Evolutionary conservation across 2,329 filamentous ascomycete species (phyloP).

Genomic region (Sporothrix luriei): DNA sequence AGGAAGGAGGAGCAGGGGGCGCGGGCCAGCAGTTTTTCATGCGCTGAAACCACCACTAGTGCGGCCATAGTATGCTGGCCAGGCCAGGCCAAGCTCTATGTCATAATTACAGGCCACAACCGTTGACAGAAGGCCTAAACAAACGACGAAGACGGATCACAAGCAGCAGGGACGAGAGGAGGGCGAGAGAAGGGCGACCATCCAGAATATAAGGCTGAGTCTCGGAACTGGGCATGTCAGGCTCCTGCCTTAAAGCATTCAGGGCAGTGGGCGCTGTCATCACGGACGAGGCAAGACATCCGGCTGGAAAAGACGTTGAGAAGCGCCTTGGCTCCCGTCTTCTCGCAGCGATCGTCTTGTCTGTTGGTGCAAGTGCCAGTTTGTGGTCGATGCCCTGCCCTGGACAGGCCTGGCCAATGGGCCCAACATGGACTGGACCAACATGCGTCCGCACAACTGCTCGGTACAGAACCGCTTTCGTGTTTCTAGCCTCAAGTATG

Average conservation of each 20-base stretch:
- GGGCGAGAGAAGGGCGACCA: background rate
- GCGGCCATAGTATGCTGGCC: background rate
- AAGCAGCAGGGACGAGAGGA: no score
- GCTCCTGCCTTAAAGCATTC: background rate
- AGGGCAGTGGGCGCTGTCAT: background rate
- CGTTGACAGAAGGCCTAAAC: background rate
- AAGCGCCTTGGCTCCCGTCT: background rate
- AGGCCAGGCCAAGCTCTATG: no score
- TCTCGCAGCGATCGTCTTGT: background rate
- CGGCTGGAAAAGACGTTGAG: background rate
- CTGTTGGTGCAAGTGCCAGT: constrained; percentile 10
- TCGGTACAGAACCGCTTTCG: constrained; percentile 3
- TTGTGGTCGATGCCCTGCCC: background rate
- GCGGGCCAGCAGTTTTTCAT: background rate
- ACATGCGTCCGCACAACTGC: background rate
- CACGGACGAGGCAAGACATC: background rate
- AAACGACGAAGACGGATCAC: background rate
- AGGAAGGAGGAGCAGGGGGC: background rate
- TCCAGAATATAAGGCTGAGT: background rate
- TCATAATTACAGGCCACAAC: no score
- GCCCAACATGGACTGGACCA: background rate
- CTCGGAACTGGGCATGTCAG: background rate
- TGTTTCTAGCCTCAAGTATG: background rate
- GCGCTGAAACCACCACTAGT: constrained; percentile 1
- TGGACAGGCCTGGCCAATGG: background rate